Percentiles rank a stretch among this genome's conserved stretches.
phyloP scores from a whole-genome alignment of 768 basidiomycete genomes.

The Suillus clintonianus region DNA sequence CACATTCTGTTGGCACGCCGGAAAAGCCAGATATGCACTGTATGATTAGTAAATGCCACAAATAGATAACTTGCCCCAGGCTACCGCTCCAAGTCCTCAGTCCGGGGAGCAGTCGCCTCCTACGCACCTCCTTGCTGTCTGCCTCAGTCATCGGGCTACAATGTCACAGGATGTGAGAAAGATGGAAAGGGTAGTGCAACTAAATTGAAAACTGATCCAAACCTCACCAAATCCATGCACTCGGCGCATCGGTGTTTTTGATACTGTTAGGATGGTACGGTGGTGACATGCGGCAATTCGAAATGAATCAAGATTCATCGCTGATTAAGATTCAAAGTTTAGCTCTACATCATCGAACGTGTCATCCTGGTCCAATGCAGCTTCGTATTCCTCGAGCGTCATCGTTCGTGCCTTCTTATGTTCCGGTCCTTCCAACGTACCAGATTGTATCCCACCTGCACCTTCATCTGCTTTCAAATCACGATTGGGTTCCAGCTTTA shows the following conservation, averaged over 20 bases:
- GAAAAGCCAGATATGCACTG: not conserved
- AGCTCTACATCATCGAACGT: slow-evolving; percentile 49
- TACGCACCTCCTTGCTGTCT: not conserved
- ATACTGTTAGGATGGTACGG: not conserved
- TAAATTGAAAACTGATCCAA: not conserved
- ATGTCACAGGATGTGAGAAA: not conserved
- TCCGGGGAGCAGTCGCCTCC: not conserved
- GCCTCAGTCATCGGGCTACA: not conserved
- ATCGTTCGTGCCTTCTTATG: slow-evolving; percentile 44
- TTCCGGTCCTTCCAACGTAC: slow-evolving; percentile 24
- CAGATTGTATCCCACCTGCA: slow-evolving; percentile 6
- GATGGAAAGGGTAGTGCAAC: not conserved
- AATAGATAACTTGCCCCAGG: not conserved
- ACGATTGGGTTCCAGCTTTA: slow-evolving; percentile 20
- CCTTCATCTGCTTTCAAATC: slow-evolving; percentile 5
- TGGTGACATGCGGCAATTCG: slow-evolving; percentile 1
- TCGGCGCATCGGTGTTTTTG: not conserved
- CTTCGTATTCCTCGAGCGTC: slow-evolving; percentile 56
- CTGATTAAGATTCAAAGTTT: slow-evolving; percentile 12
- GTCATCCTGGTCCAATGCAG: slow-evolving; percentile 46
- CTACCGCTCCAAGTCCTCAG: not conserved
- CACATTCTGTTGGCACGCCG: not conserved
- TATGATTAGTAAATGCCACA: not conserved
- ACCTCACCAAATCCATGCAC: not conserved
- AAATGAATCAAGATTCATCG: slow-evolving; percentile 14